A percentile compares a stretch with the other conserved stretches of the same genome.
These are phyloP conservation scores for Populus euphratica DNA, from an alignment of 345 rosid species.

Conservation along the genomic window DNA sequence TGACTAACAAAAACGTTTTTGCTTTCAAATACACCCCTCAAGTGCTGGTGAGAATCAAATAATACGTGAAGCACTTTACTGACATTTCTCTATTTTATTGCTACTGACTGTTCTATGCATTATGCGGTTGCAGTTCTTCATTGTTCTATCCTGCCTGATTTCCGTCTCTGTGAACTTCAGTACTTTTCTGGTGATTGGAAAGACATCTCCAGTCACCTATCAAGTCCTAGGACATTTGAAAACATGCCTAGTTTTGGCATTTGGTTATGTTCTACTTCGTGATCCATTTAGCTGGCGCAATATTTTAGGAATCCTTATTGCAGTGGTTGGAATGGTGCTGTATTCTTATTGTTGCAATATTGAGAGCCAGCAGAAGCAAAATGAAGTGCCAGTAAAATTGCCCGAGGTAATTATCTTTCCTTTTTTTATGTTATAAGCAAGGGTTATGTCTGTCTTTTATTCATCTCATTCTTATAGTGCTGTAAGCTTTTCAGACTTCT, in stretches of 20 bases:
- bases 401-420: slow-evolving; percentile 68
- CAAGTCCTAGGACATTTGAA: slow-evolving; percentile 99
- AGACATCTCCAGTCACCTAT: slow-evolving; percentile 99
- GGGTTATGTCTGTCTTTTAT: too few relatives aligned
- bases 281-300: slow-evolving; percentile 99
- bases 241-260: slow-evolving; percentile 96
- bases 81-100: background rate
- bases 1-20: slow-evolving; percentile 88
- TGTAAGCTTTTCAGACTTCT: background rate
- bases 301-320: slow-evolving; percentile 84
- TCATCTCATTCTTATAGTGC: too few relatives aligned
- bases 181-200: slow-evolving; percentile 96
- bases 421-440: too few relatives aligned
- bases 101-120: slow-evolving; percentile 13
- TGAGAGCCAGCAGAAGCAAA: slow-evolving; percentile 84
- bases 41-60: slow-evolving; percentile 73
- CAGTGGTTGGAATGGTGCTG: slow-evolving; percentile 91
- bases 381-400: slow-evolving; percentile 54
- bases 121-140: slow-evolving; percentile 84
- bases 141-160: slow-evolving; percentile 94
- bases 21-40: slow-evolving; percentile 95
- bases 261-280: slow-evolving; percentile 81
- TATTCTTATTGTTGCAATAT: slow-evolving; percentile 74
- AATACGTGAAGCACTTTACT: background rate
- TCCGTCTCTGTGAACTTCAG: slow-evolving; percentile 99